A percentile compares a stretch with the other conserved stretches of the same genome.
Conservation (phyloP, 805 yeast species). For the Wickerhamiella sergipiensis region DNA sequence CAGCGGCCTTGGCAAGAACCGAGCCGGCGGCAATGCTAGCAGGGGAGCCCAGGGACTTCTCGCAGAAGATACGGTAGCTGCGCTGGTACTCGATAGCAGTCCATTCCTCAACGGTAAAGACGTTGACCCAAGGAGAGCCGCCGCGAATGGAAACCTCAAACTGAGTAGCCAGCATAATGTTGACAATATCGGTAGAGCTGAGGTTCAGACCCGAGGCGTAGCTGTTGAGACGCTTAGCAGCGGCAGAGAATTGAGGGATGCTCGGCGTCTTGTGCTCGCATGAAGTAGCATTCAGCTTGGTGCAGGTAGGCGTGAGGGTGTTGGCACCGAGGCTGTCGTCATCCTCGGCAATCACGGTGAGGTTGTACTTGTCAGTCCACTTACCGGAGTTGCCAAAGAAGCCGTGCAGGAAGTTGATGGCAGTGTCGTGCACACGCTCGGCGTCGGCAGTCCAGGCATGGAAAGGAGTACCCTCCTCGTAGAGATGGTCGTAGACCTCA, state of each 20-base stretch:
- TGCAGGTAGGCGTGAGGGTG: slow-evolving; percentile 13
- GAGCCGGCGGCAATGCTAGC: slow-evolving; percentile 31
- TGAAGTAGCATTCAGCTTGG: slow-evolving; percentile 5
- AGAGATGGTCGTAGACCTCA: slow-evolving; percentile 31
- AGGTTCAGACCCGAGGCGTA: slow-evolving; percentile 27
- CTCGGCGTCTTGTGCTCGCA: slow-evolving; percentile 10
- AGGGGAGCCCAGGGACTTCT: slow-evolving; percentile 36
- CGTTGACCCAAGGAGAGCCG: slow-evolving; percentile 27
- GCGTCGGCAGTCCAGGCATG: slow-evolving; percentile 27
- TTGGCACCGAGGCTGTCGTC: slow-evolving; percentile 36
- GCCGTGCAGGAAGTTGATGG: slow-evolving; percentile 42
- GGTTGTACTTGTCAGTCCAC: slow-evolving; percentile 18
- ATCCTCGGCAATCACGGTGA: slow-evolving; percentile 35
- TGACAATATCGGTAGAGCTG: slow-evolving; percentile 28
- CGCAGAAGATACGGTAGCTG: slow-evolving; percentile 29
- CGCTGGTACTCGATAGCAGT: slow-evolving; percentile 28
- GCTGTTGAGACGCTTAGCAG: slow-evolving; percentile 20
- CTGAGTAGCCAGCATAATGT: slow-evolving; percentile 34
- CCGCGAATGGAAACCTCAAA: slow-evolving; percentile 39
- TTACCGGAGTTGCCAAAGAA: slow-evolving; percentile 29
- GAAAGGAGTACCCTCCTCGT: slow-evolving; percentile 21
- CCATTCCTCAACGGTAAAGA: slow-evolving; percentile 39
- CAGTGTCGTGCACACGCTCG: slow-evolving; percentile 33
- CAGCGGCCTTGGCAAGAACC: slow-evolving; percentile 34
- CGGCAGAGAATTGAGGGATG: slow-evolving; percentile 15